A percentile compares a stretch with the other conserved stretches of the same genome.
These are phyloP conservation scores for Zelopaecilomyces penicillatus DNA, from an alignment of 2,329 filamentous ascomycete genomes.

Conservation along the genomic window DNA sequence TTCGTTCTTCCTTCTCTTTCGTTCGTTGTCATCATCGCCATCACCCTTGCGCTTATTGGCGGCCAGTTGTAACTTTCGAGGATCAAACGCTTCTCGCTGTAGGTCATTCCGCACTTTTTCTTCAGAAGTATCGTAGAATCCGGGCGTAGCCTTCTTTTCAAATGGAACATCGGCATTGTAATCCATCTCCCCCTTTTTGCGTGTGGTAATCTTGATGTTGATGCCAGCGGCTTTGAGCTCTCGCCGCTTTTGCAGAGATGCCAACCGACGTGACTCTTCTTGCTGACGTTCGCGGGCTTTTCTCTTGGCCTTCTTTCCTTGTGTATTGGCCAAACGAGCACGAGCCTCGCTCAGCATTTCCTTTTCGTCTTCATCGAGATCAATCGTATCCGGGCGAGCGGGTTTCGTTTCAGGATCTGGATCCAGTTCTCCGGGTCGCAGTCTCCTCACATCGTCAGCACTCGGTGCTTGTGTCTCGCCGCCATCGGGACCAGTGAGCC, in stretches of 20 bases:
- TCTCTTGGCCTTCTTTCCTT: conserved; percentile 97
- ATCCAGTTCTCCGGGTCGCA: conserved; percentile 89
- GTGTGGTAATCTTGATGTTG: conserved; percentile 88
- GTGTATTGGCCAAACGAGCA: conserved; percentile 91
- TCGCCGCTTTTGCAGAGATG: conserved; percentile 85
- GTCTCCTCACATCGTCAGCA: conserved; percentile 80
- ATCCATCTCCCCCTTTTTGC: conserved; percentile 96
- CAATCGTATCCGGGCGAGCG: conserved; percentile 90
- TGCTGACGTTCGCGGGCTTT: conserved; percentile 94
- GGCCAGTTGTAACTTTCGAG: conserved; percentile 79
- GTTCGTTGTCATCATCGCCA: conserved; percentile 72
- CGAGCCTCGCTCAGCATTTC: conserved; percentile 98
- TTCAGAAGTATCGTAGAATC: conserved; percentile 89
- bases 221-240: conserved; percentile 97
- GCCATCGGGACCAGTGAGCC: conserved; percentile 75
- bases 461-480: conserved; percentile 81
- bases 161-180: conserved; percentile 99
- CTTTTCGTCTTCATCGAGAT: conserved; percentile 98
- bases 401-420: conserved; percentile 97
- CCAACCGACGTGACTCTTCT: conserved; percentile 85
- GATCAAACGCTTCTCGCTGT: conserved; percentile 79
- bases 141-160: conserved; percentile 78
- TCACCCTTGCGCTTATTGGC: conserved; percentile 86
- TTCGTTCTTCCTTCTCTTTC: conserved; percentile 82
- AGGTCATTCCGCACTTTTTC: conserved; percentile 75